phyloP scores from a whole-genome alignment of 148 eudicot genomes.

The Fagopyrum homotropicum region DNA sequence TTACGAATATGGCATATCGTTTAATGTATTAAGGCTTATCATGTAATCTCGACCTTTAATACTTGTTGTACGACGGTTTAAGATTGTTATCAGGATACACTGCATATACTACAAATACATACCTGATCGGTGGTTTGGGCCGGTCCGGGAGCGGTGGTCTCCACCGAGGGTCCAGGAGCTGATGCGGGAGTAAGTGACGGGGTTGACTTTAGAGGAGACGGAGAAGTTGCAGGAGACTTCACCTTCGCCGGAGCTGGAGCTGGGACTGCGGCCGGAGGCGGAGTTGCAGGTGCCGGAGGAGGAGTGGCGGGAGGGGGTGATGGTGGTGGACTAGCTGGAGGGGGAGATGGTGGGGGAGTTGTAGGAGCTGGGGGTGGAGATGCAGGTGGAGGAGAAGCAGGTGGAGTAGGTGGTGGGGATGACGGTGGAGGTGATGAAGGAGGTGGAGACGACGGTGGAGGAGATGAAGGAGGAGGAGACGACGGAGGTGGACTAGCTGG shows the following conservation, averaged over 20 bases:
- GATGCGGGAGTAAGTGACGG: not conserved
- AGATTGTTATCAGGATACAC: no score
- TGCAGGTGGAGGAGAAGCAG: not conserved
- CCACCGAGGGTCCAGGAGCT: conserved; percentile 1
- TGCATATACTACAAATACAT: no score
- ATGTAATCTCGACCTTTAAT: no score
- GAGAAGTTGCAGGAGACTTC: conserved; percentile 5
- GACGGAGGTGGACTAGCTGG: not conserved
- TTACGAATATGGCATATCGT: no score
- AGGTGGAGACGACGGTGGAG: not conserved
- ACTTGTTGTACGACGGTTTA: no score
- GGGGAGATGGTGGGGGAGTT: conserved; percentile 11
- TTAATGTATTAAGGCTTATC: no score
- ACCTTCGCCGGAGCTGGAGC: not conserved
- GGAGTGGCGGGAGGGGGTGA: conserved; percentile 7
- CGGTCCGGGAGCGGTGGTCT: conserved; percentile 9
- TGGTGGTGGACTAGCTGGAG: not conserved
- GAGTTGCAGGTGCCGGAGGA: not conserved
- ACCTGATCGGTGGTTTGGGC: conserved; percentile 9
- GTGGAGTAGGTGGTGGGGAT: not conserved
- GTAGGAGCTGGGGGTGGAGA: conserved; percentile 19
- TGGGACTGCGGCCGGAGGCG: not conserved
- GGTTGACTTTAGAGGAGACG: not conserved
- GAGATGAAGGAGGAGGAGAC: not conserved
- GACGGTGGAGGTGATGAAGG: not conserved